Evolutionary conservation across 371 early-diverging fungal genomes (phyloP), one percentile per base, ranked within the genome.

Genomic region (Saksenaea oblongispora): DNA sequence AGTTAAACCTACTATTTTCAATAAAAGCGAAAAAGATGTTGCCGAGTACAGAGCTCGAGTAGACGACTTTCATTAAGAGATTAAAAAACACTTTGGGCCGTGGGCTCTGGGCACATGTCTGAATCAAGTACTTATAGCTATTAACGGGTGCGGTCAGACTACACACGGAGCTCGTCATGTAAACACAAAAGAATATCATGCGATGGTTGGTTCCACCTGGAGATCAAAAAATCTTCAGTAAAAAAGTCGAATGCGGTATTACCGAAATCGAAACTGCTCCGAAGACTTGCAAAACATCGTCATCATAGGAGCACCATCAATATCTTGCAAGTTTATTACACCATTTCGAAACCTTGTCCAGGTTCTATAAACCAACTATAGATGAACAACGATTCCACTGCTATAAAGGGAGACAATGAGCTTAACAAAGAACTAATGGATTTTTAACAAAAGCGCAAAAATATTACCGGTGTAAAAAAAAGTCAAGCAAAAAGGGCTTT

Each of bases 321-420:
- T 42, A 14, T 17, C n/a, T 42, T 5, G 42, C 5, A n/a, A 15
- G 15, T n/a, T 42, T 42, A 11, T 9, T n/a, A 9, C 42, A 42
- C 5, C 9, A 15, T 0, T 42, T 42, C 17, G 15, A 5, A 42
- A 17, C n/a, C 5, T 42, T 42, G 42, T 14, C 42, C 9, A n/a
- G 5, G 5, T 42, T 42, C 17, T 42, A 42, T 17, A 17, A 17
- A n/a, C 42, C 42, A 9, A n/a, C n/a, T n/a, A 42, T 42, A 17
- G 42, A 5, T 42, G 42, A 42, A n/a, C 9, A 15, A n/a, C 44
- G 58, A 14, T 66, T 66, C 31, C 18, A 53, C 14, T 51, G 61
- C 22, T 66, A 66, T 18, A n/a, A 22, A 47, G 47, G 22, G 4
- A 10, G n/a, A 18, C 47, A 47, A 47, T 0, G 27, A 18, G 47